Evolutionary conservation across 495 filamentous ascomycete species (phyloP).

Genomic region (Penicillium paradoxum): DNA sequence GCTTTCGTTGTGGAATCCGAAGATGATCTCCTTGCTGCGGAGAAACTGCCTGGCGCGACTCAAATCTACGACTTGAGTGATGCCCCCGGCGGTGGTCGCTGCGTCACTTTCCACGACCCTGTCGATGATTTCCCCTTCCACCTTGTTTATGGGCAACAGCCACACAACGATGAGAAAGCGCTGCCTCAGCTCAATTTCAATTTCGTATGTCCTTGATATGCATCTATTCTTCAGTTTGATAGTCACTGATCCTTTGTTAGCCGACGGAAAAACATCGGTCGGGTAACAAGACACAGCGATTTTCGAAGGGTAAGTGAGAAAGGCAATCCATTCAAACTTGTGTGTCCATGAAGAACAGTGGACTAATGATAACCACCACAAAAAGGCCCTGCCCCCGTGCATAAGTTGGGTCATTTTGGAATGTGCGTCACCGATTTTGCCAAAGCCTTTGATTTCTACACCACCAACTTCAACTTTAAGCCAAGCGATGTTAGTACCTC

Average conservation of each 20-base stretch:
- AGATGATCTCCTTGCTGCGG: constrained; percentile 39
- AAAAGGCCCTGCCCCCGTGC: constrained; percentile 56
- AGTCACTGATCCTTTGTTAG: constrained; percentile 5
- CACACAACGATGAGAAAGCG: not conserved
- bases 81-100: not conserved
- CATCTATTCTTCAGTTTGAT: not conserved
- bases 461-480: constrained; percentile 58
- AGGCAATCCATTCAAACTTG: not conserved
- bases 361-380: not conserved
- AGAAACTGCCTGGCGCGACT: not conserved
- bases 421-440: constrained; percentile 57
- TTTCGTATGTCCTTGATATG: not conserved
- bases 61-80: not conserved
- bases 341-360: no score
- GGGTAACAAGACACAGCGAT: constrained; percentile 10
- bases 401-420: constrained; percentile 67
- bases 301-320: constrained; percentile 35
- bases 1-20: constrained; percentile 52
- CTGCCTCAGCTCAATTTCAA: not conserved
- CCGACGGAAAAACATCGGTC: constrained; percentile 13
- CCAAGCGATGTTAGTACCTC: constrained; percentile 30
- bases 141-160: not conserved
- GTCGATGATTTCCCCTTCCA: not conserved
- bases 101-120: not conserved
- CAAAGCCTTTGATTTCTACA: constrained; percentile 57